Evolutionary conservation across 192 early-diverging fungal species (phyloP).

Genomic region (Oehlia diaphana): DNA sequence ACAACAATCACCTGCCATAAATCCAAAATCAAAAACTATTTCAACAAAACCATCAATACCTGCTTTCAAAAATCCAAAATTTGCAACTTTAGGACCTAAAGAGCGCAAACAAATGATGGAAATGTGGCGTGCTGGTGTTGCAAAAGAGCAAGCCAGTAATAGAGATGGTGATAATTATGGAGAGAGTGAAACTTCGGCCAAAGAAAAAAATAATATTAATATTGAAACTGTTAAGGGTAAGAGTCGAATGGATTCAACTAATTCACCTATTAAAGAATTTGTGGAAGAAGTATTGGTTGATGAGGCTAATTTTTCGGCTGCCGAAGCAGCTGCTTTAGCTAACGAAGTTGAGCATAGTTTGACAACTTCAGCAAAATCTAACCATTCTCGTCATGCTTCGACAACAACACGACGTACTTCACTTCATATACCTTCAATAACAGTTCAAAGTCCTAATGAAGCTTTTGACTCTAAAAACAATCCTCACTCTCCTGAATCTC

Average conservation of each 20-base stretch:
- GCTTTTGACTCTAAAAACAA: not conserved
- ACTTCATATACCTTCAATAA: conserved; percentile 1
- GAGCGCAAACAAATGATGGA: conserved; percentile 44
- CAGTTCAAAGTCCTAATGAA: not conserved
- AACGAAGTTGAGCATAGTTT: conserved; percentile 26
- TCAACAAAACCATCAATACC: conserved; percentile 7
- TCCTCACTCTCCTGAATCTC: not conserved
- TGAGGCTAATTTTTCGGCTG: conserved; percentile 27
- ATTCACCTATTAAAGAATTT: conserved; percentile 25
- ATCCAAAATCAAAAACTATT: not conserved
- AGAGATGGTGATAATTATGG: not conserved
- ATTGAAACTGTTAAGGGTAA: conserved; percentile 16
- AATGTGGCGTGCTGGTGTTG: conserved; percentile 42
- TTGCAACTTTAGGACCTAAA: conserved; percentile 29
- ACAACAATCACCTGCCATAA: not conserved
- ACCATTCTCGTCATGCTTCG: conserved; percentile 14
- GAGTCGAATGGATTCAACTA: conserved; percentile 4
- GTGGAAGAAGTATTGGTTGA: conserved; percentile 27
- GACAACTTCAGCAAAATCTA: not conserved
- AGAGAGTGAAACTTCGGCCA: not conserved
- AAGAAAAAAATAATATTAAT: not conserved
- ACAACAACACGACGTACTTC: not conserved
- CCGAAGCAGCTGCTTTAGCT: conserved; percentile 27
- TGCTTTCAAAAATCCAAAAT: conserved; percentile 31
- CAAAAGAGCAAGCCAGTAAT: conserved; percentile 19